Conservation (phyloP, 2,329 filamentous ascomycete species). For the Epichloe glyceriae region DNA sequence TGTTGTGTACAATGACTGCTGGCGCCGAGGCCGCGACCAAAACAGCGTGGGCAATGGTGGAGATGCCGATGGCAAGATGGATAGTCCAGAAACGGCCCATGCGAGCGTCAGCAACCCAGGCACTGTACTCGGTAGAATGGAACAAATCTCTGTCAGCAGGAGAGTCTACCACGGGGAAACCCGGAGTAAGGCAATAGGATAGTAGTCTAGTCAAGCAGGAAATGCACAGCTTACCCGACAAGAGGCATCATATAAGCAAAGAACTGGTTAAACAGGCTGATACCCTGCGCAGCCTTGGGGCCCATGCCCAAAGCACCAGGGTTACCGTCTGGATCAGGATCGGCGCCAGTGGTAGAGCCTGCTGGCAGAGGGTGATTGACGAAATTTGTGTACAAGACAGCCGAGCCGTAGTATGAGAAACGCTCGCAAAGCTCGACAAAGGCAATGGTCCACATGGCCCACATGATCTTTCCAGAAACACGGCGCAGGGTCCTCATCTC, state of each 20-base stretch:
- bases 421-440: conserved; percentile 65
- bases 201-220: no score
- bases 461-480: conserved; percentile 51
- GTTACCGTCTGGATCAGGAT: conserved; percentile 18
- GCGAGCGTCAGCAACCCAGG: conserved; percentile 53
- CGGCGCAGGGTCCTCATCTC: conserved; percentile 48
- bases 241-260: conserved; percentile 49
- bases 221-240: conserved; percentile 27
- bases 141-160: background rate
- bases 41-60: conserved; percentile 53
- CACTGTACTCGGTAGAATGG: conserved; percentile 16
- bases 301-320: conserved; percentile 46
- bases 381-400: conserved; percentile 56
- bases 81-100: conserved; percentile 64
- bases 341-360: conserved; percentile 41
- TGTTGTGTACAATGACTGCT: conserved; percentile 41
- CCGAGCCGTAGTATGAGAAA: conserved; percentile 65
- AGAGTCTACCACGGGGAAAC: no score
- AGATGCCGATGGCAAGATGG: conserved; percentile 51
- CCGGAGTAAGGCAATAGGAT: no score
- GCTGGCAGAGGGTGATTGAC: conserved; percentile 41
- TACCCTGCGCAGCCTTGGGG: conserved; percentile 37
- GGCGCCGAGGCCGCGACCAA: conserved; percentile 54
- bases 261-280: conserved; percentile 44
- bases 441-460: conserved; percentile 54